Percentiles rank a stretch among this genome's conserved stretches.
Conservation (phyloP, 768 basidiomycete species). For the Tulasnella sp. region DNA sequence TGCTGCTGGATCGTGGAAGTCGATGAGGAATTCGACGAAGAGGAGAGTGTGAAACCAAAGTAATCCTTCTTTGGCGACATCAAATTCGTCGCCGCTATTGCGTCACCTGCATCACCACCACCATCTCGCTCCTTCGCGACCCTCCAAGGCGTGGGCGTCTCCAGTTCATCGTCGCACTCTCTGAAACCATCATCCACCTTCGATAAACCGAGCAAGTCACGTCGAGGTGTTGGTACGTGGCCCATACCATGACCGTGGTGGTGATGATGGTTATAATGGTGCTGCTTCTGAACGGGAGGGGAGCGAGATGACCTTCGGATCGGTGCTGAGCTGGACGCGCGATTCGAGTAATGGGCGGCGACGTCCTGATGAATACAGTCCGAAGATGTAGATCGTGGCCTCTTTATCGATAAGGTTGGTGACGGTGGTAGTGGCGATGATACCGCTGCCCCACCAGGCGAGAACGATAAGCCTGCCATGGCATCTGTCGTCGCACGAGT, state of each 20-base stretch:
- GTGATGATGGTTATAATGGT: not conserved
- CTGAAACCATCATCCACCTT: not conserved
- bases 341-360: not conserved
- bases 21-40: not conserved
- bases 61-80: slow-evolving; percentile 5
- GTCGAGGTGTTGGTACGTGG: not conserved
- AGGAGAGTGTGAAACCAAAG: slow-evolving; percentile 1
- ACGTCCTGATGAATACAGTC: not conserved
- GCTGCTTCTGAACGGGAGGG: not conserved
- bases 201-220: not conserved
- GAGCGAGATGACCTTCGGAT: not conserved
- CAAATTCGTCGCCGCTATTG: no score
- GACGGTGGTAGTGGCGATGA: not conserved
- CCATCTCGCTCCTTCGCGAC: not conserved
- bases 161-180: slow-evolving; percentile 2
- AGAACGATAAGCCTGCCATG: no score
- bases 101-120: not conserved
- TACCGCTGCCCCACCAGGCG: not conserved
- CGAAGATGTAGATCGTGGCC: not conserved
- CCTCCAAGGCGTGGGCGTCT: slow-evolving; percentile 1
- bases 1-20: not conserved
- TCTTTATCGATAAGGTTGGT: not conserved
- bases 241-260: not conserved
- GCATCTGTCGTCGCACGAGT: no score
- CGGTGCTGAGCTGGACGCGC: not conserved